Conservation (phyloP, 2,329 filamentous ascomycete genomes). For the Sporothrix dimorphospora region DNA sequence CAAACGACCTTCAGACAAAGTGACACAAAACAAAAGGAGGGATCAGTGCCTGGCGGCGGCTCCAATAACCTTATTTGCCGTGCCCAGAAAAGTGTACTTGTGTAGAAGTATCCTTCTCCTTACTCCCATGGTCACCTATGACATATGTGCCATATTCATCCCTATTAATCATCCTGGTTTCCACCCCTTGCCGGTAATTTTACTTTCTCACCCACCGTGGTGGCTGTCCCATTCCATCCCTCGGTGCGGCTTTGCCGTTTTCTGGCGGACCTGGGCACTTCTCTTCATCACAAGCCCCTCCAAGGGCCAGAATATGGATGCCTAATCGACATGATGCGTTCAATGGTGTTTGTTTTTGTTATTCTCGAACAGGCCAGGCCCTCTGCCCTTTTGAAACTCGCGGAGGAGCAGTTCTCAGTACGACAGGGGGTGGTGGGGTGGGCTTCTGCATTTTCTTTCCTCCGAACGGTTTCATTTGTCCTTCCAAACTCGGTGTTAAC, state of each 20-base stretch:
- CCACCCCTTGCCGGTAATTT: neutral
- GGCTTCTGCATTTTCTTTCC: neutral
- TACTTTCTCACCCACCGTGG: constrained; percentile 12
- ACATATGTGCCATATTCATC: neutral
- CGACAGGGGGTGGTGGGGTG: neutral
- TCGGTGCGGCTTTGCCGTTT: neutral
- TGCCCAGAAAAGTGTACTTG: neutral
- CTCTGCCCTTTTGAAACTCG: neutral
- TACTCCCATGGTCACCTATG: neutral
- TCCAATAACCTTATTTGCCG: constrained; percentile 19
- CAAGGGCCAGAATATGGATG: constrained; percentile 18
- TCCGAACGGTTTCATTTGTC: constrained; percentile 7
- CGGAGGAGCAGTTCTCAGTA: constrained; percentile 6
- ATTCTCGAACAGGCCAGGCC: constrained; percentile 15
- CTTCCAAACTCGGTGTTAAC: constrained; percentile 16
- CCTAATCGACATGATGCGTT: constrained; percentile 11
- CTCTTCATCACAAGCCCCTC: neutral
- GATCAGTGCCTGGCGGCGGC: constrained; percentile 13
- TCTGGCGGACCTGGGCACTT: neutral
- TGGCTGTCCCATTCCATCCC: constrained; percentile 6
- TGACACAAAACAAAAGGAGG: neutral
- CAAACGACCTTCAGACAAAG: neutral
- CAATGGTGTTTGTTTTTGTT: neutral
- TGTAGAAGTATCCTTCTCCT: neutral
- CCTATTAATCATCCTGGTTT: constrained; percentile 11